These are phyloP conservation scores for Erigeron philadelphicus DNA, from an alignment of 140 eudicot species.

Conservation along the genomic window DNA sequence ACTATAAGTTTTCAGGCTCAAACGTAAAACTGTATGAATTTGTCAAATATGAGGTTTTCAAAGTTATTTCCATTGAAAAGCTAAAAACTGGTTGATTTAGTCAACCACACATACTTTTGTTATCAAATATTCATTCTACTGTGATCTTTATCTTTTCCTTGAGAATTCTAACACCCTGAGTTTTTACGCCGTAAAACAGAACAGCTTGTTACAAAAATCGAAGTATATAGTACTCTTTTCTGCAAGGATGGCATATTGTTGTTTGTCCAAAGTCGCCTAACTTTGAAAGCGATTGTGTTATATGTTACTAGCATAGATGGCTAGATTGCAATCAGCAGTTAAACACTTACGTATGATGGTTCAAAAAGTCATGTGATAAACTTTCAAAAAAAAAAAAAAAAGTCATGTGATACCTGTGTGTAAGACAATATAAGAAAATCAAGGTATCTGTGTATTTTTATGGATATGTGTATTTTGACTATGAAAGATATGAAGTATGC, in stretches of 20 bases:
- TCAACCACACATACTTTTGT: neutral
- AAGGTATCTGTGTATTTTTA: neutral
- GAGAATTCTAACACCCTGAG: neutral
- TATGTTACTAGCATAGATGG: too few relatives aligned
- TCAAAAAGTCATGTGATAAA: too few relatives aligned
- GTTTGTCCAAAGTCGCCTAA: neutral
- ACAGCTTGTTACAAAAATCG: neutral
- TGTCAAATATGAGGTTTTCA: neutral
- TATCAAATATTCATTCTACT: neutral
- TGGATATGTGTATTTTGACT: neutral
- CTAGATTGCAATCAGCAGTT: too few relatives aligned
- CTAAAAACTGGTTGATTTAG: neutral
- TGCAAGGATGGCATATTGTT: neutral
- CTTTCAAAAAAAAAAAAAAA: too few relatives aligned
- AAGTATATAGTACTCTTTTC: neutral
- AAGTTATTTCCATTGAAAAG: constrained; percentile 7
- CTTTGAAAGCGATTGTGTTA: neutral
- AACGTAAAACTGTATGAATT: neutral
- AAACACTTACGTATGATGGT: too few relatives aligned
- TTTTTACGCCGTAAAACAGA: neutral
- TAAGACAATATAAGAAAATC: neutral
- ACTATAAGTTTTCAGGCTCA: neutral
- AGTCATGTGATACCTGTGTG: neutral
- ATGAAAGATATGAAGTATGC: neutral
- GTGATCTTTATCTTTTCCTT: neutral